Base-by-base conservation (phyloP, 331 rosid genomes). In the Erythrophleum ivorense region DNA sequence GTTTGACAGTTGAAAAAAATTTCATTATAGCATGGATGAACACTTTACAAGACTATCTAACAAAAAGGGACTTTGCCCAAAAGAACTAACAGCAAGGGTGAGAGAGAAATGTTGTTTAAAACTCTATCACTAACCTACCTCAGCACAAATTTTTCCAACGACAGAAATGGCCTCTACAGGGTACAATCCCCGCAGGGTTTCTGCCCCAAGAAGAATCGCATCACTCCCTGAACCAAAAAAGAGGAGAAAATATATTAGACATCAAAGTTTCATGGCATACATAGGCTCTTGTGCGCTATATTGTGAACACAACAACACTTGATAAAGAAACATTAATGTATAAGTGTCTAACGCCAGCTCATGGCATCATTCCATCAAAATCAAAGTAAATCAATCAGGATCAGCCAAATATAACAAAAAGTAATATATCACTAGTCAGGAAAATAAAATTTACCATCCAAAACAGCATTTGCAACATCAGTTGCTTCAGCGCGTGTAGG, bases 401-500 rank as follows among this genome's bases (percentile, higher is more conserved):
- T 52, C n/a, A n/a, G n/a, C 71, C 40, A 78, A 75, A 81, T 54
- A 60, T 73, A 49, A 57, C 21, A 72, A 72, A 65, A 58, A 59
- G 73, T 78, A 38, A 36, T 38, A 50, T 24, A 46, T 66, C 49
- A 16, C 7, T 13, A 19, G 38, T 45, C 2, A 36, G 50, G 52
- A 43, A 40, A 75, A 55, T 59, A 76, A 12, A 71, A 55, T 62
- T 64, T 80, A 86, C 89, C 98, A 84, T 95, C 98, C 86, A 95
- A 85, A 45, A 95, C 98, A 46, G 98, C 98, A 91, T 95, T 95
- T 79, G 98, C 98, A 86, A 95, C 98, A 87, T 95, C 98, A 9
- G 98, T 95, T 81, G 98, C 98, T 87, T 95, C 98, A 58, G 98
- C 98, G 79, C 98, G 98, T 79, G 98, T 95, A 84, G 98, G 98